A percentile compares a stretch with the other conserved stretches of the same genome.
Evolutionary conservation across 208 protist genomes (phyloP).

Genomic region (Acanthamoeba castellanii): DNA sequence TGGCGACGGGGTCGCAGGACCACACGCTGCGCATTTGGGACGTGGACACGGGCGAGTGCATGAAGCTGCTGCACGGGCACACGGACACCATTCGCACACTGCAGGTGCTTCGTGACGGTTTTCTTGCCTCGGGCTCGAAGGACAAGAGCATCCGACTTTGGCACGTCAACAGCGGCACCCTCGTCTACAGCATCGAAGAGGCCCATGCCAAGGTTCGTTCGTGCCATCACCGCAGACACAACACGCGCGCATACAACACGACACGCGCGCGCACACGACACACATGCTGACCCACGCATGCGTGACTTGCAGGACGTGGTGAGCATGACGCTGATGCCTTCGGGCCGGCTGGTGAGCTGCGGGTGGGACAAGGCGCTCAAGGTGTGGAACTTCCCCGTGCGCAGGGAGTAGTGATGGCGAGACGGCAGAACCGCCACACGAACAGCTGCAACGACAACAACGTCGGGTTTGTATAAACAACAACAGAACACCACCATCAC

Average conservation of each 20-base stretch:
- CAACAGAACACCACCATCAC: too few species aligned
- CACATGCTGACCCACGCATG: too few species aligned
- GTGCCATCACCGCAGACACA: too few species aligned
- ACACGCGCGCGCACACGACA: too few species aligned
- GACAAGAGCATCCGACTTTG: conserved; percentile 28
- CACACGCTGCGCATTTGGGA: neutral
- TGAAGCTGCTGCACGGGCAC: conserved; percentile 16
- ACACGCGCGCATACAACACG: too few species aligned
- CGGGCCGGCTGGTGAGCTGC: neutral
- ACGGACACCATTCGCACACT: neutral
- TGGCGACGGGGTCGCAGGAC: conserved; percentile 40
- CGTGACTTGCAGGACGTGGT: neutral
- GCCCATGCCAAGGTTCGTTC: neutral
- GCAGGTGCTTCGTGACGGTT: neutral
- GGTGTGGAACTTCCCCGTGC: conserved; percentile 11
- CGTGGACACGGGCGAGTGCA: neutral
- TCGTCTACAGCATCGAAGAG: conserved; percentile 5
- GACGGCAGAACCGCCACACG: too few species aligned
- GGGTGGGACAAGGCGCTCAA: conserved; percentile 7
- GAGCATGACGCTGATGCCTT: neutral
- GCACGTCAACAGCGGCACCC: neutral
- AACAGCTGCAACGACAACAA: too few species aligned
- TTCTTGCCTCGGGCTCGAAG: neutral
- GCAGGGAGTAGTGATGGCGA: too few species aligned
- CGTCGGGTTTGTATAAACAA: too few species aligned